Evolutionary conservation across 2,329 filamentous ascomycete genomes (phyloP), one percentile per base, ranked within the genome.

Genomic region (Mariannaea sp.): DNA sequence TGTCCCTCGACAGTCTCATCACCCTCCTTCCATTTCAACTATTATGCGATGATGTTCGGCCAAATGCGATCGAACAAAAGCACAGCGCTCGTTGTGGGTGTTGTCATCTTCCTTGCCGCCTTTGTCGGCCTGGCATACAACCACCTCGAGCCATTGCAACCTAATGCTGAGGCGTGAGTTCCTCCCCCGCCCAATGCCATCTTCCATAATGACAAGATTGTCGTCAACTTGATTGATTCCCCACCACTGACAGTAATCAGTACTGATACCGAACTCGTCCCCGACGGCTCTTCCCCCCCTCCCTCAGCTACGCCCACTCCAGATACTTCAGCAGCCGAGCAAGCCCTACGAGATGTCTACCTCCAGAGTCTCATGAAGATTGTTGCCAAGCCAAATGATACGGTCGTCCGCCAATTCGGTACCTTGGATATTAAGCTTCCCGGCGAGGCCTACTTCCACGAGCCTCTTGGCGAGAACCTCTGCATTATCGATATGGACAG

Each of bases 401-500:
- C 49, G 6, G 56, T 26, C 12, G 75, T 72, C 59, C 49, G 60
- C 10, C 66, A 66, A 0, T 71, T 57, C 7, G 70, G 71, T 26
- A 71, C 69, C 22, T 69, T 71, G 35, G 64, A 71, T 19, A 69
- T 63, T 59, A 58, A 67, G 8, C 65, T 74, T 7, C 57, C 65
- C 6, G 64, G 56, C 6, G 51, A 65, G 3, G 42, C 64, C 14
- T 61, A 66, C n/a, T 75, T 72, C 61, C 68, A 61, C 8, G 53
- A 70, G 32, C 50, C 63, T 7, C 57, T 77, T 32, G 70, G 73
- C 45, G 65, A 74, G 58, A 67, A 74, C 2, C 61, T 77, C 7
- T 77, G 74, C 70, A 76, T 77, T 57, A 73, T 77, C 57, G 75
- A 77, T 52, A 66, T 77, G 39, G 75, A 77, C 61, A 75, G 71